Conservation (phyloP, 306 rosid genomes). For the Dalbergia cultrata region DNA sequence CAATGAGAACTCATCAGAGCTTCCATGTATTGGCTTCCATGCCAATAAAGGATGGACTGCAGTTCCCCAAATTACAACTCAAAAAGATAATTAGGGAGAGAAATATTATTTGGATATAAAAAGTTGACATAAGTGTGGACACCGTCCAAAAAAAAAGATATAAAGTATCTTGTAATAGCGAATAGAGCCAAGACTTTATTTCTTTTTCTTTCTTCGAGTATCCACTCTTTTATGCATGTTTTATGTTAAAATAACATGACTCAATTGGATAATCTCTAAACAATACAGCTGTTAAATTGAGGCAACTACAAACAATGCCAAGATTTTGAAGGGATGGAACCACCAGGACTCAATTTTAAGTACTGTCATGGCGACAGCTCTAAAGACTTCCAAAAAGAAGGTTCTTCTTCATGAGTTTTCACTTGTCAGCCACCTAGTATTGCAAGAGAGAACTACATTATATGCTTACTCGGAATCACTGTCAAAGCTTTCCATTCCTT, state of each 20-base stretch:
- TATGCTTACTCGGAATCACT: slow-evolving; percentile 52
- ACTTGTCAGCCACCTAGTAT: slow-evolving; percentile 31
- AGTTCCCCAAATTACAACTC: neutral
- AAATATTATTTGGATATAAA: neutral
- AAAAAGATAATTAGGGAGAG: neutral
- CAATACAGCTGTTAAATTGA: neutral
- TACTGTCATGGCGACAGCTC: slow-evolving; percentile 28
- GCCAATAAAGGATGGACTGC: neutral
- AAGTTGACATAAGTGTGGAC: too few species aligned
- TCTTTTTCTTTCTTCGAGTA: too few species aligned
- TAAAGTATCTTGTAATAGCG: too few species aligned
- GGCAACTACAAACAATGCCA: slow-evolving; percentile 26
- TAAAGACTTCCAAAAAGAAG: slow-evolving; percentile 5
- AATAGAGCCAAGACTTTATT: too few species aligned
- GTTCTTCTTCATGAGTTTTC: slow-evolving; percentile 17
- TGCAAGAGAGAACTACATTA: slow-evolving; percentile 32
- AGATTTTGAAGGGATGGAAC: slow-evolving; percentile 12
- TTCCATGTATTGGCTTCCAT: slow-evolving; percentile 6
- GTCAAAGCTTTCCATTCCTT: slow-evolving; percentile 67
- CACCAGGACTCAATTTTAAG: slow-evolving; percentile 15
- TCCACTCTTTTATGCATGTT: too few species aligned
- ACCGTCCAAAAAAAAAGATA: too few species aligned
- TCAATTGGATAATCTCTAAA: neutral
- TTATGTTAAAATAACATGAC: too few species aligned
- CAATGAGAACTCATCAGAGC: neutral